Evolutionary conservation across 306 rosid genomes (phyloP).

Genomic region (Ammopiptanthus mongolicus): DNA sequence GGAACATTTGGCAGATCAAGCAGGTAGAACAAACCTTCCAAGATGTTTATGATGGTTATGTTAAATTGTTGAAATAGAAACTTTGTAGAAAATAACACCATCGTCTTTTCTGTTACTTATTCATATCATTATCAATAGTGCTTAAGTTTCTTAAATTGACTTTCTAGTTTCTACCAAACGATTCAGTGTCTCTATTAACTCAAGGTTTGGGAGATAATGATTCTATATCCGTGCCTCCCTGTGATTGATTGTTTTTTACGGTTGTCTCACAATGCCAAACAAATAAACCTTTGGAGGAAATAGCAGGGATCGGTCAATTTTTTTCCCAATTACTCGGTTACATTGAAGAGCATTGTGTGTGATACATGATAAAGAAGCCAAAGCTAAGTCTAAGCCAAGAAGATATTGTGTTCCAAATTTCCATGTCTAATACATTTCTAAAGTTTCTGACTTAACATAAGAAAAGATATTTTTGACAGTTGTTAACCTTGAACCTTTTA

Average conservation of each 20-base stretch:
- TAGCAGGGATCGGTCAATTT: neutral
- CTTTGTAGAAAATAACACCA: neutral
- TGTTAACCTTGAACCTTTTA: too few species aligned
- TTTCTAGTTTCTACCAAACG: neutral
- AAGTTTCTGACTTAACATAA: neutral
- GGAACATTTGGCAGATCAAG: constrained; percentile 10
- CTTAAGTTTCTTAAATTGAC: constrained; percentile 21
- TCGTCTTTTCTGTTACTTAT: neutral
- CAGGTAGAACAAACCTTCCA: constrained; percentile 4
- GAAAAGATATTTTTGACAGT: too few species aligned
- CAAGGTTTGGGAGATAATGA: neutral
- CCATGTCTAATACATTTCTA: neutral
- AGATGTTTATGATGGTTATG: neutral
- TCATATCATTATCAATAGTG: constrained; percentile 16
- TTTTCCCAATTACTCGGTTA: neutral
- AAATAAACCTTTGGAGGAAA: constrained; percentile 12
- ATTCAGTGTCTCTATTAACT: constrained; percentile 2
- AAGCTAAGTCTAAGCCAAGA: neutral
- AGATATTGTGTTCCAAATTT: neutral
- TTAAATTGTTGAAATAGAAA: constrained; percentile 5
- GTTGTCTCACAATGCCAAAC: neutral
- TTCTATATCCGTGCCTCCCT: constrained; percentile 2
- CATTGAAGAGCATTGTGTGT: neutral
- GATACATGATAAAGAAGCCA: neutral
- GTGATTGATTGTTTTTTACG: neutral